Base-by-base conservation (phyloP, 2,329 filamentous ascomycete genomes). In the Hypoxylon sp. region DNA sequence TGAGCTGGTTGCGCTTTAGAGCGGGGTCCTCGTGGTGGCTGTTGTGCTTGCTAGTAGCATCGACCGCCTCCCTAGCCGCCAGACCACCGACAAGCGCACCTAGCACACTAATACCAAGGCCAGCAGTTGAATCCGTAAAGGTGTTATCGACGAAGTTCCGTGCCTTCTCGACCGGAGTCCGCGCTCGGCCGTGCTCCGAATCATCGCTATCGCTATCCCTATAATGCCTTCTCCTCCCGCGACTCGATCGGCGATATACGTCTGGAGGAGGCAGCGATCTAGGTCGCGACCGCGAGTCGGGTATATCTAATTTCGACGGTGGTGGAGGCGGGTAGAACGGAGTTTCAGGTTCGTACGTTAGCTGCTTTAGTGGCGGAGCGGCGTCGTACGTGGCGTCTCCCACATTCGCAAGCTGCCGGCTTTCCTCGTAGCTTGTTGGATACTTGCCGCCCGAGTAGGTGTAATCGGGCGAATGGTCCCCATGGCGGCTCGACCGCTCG, bases 31-130 rank as follows among this genome's bases (percentile, higher is more conserved):
- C 76, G 33, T 78, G 73, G 6, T 73, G 72, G 5, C 64, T 55
- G 42, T 68, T 67, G 14, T 71, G 70, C 26, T 78, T 75, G 55
- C 74, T 76, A n/a, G 80, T 79, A 5, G 80, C 81, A 33, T 84
- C 83, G 48, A 80, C 81, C 1, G 81, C 84, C 72, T 86, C 83
- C 29, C 83, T 80, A 14, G 83, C 86, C n/a, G 85, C 85, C 9
- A 87, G 76, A 2, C 86, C 86, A 37, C 86, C 86, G 1, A 87
- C 82, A 1, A 88, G 80, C 22, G 86, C 86, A 14, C 86, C 86
- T 2, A 88, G 75, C 8, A 88, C 80, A 24, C 85, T 83, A 6
- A 83, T 82, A 42, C 85, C 85, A 2, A 88, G 77, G 3, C 86
- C 86, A 0, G 83, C 79, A 1, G 79, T 79, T 3, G 84, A 84